Evolutionary conservation across 768 basidiomycete genomes (phyloP).

Genomic region (Rhodotorula taiwanensis): DNA sequence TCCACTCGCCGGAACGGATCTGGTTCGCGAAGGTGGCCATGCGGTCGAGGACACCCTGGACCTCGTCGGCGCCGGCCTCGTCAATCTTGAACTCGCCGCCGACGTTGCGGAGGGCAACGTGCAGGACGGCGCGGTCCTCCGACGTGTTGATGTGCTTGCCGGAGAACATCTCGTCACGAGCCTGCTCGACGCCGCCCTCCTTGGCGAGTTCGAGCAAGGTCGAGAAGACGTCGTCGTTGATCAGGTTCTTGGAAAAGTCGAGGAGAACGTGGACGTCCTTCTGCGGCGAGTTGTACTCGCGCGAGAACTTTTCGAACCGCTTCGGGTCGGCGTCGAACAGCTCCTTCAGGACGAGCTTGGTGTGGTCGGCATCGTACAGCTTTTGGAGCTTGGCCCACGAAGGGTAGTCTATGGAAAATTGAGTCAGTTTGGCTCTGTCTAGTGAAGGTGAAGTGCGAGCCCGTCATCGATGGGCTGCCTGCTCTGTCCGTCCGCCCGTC

Average conservation of each 20-base stretch:
- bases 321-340: conserved; percentile 82
- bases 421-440: too few relatives aligned
- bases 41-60: conserved; percentile 73
- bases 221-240: conserved; percentile 74
- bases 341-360: conserved; percentile 76
- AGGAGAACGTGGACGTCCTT: conserved; percentile 69
- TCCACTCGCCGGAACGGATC: conserved; percentile 82
- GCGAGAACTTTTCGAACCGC: conserved; percentile 79
- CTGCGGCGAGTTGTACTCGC: conserved; percentile 59
- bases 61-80: conserved; percentile 76
- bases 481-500: too few relatives aligned
- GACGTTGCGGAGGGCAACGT: conserved; percentile 73
- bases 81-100: conserved; percentile 58
- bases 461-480: not conserved
- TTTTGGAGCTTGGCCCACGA: conserved; percentile 86
- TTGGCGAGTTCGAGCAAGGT: conserved; percentile 70
- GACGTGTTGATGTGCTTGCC: conserved; percentile 98
- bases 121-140: conserved; percentile 92
- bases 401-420: conserved; percentile 59
- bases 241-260: conserved; percentile 94
- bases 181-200: conserved; percentile 77
- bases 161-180: conserved; percentile 85
- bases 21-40: conserved; percentile 83
- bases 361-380: conserved; percentile 65
- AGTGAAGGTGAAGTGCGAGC: too few relatives aligned